Evolutionary conservation across 176 grass and related monocot species (phyloP), one percentile per base, ranked within the genome.

Genomic region (Hsuehochloa calcarea): DNA sequence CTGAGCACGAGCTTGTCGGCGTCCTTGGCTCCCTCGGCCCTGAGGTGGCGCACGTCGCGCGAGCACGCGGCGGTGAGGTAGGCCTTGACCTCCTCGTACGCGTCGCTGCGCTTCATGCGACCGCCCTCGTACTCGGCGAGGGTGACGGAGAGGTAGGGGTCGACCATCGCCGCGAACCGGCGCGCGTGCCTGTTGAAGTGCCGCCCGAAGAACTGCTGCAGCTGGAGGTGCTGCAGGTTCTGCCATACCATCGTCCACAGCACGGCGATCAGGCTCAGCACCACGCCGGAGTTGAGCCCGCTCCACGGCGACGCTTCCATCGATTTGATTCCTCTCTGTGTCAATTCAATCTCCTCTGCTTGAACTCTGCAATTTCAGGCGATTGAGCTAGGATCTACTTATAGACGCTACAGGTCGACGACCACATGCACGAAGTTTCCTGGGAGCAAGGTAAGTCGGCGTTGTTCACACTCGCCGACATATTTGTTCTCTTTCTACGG

Each of bases 131-230:
- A 81, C 75, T 94, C 86, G 47, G 76, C 10, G 80, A 94, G 69
- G 68, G 86, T 87, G 4, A 94, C 81, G 20, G 87, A 83, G 13
- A 87, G 39, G 76, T 91, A 94, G 1, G 89, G 92, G 84, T 94
- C 82, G 35, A 91, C 65, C 45, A 86, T 20, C 3, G 84, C 89
- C 37, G 84, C 72, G 45, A 90, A 46, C 25, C 79, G 72, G 17
- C 75, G 80, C 38, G 81, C 89, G 52, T 74, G 75, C 0, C 85
- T 74, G 81, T 17, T 78, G 50, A 81, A 3, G 77, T 92, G 66
- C 3, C 83, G 71, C 27, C 72, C 58, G 73, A 88, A 50, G 46
- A 85, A 65, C 27, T 74, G 68, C 34, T 83, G 79, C 58, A 90
- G 88, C 46, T 79, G 84, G 7, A 87, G 80, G 84, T 65, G 54